Evolutionary conservation across 306 rosid genomes (phyloP).

Genomic region (Rosa chinensis): DNA sequence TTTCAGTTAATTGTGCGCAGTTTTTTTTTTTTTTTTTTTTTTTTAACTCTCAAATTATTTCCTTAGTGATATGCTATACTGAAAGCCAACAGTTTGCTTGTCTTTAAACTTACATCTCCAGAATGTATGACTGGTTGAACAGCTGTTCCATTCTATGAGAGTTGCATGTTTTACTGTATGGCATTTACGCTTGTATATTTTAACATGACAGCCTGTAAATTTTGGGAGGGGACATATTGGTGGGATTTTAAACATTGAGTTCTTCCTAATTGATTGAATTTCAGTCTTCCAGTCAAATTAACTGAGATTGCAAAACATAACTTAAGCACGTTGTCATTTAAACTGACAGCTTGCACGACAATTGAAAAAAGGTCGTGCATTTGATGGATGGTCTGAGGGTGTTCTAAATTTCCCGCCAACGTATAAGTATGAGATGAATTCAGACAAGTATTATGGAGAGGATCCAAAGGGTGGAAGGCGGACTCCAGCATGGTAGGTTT

Average conservation of each 20-base stretch:
- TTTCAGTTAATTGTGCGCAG: too few species aligned
- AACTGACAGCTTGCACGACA: slow-evolving; percentile 70
- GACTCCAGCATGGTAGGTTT: slow-evolving; percentile 87
- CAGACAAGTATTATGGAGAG: slow-evolving; percentile 75
- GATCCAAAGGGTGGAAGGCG: slow-evolving; percentile 79
- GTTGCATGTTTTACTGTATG: background rate
- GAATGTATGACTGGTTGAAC: background rate
- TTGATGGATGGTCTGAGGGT: slow-evolving; percentile 97
- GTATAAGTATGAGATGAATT: slow-evolving; percentile 79
- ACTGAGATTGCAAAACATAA: slow-evolving; percentile 13
- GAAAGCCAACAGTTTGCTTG: background rate
- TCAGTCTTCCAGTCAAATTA: background rate
- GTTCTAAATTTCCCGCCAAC: slow-evolving; percentile 81
- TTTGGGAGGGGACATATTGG: background rate
- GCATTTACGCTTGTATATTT: background rate
- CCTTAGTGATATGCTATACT: background rate
- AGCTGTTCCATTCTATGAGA: background rate
- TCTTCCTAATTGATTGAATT: background rate
- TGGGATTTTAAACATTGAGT: background rate
- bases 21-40: too few species aligned
- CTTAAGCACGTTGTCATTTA: slow-evolving; percentile 33
- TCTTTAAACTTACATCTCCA: background rate
- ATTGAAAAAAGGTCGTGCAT: slow-evolving; percentile 58
- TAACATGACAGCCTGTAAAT: background rate
- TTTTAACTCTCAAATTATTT: background rate